A percentile compares a stretch with the other conserved stretches of the same genome.
These are phyloP conservation scores for Chrysanthemum seticuspe DNA, from an alignment of 129 eudicot species.

Conservation along the genomic window DNA sequence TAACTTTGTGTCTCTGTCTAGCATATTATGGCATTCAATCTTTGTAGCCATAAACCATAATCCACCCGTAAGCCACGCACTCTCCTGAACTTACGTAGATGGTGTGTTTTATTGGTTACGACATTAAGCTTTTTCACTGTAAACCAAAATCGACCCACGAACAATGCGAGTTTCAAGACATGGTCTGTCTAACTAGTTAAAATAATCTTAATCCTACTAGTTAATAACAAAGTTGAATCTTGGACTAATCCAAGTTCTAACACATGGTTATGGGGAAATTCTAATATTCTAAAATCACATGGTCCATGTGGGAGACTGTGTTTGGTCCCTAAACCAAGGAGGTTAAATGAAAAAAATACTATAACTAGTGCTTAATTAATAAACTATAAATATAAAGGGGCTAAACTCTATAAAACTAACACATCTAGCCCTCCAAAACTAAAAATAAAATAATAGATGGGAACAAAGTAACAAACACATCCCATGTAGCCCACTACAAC, in stretches of 20 bases:
- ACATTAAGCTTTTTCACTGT: neutral
- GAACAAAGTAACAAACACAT: conserved; percentile 42
- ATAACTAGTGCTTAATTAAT: conserved; percentile 1
- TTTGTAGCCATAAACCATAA: neutral
- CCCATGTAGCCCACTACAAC: conserved; percentile 40
- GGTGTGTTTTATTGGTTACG: neutral
- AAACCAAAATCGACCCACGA: conserved; percentile 12
- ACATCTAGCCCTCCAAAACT: conserved; percentile 35
- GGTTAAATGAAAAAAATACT: conserved; percentile 12
- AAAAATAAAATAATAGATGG: conserved; percentile 15
- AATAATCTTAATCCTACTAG: conserved; percentile 14
- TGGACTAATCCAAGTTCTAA: conserved; percentile 53
- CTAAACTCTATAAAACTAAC: conserved; percentile 31
- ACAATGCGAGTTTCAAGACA: conserved; percentile 37
- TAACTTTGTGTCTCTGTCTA: too few species aligned
- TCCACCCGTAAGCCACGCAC: neutral
- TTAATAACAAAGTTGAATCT: conserved; percentile 56
- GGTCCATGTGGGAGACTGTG: conserved; percentile 91
- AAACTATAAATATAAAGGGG: conserved; percentile 20
- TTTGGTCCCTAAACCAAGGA: conserved; percentile 42
- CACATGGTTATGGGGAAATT: conserved; percentile 39
- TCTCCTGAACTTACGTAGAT: neutral
- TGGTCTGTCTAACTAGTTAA: neutral
- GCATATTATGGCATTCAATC: neutral
- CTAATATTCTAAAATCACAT: conserved; percentile 54